phyloP scores from a whole-genome alignment of 2,329 filamentous ascomycete species.

The Cytospora paraplurivora region DNA sequence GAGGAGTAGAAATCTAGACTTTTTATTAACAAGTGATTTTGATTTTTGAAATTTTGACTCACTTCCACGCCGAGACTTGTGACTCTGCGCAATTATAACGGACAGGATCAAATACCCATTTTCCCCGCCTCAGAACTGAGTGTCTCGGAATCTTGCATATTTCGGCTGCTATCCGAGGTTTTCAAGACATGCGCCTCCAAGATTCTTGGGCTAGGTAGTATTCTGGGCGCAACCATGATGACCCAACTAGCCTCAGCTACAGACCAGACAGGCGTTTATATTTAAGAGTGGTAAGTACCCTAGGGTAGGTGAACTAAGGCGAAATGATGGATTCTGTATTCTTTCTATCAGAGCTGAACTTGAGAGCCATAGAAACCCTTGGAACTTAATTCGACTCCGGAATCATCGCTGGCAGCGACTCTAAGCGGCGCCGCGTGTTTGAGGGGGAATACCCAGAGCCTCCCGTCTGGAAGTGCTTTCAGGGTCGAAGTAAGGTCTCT shows the following conservation, averaged over 20 bases:
- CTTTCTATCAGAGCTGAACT: too few relatives aligned
- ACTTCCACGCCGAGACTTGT: too few relatives aligned
- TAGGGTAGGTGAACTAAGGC: too few relatives aligned
- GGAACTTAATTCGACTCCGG: too few relatives aligned
- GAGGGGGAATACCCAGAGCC: conserved; percentile 34
- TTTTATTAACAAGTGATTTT: not conserved
- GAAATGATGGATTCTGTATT: too few relatives aligned
- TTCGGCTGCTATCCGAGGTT: not conserved
- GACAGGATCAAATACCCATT: not conserved
- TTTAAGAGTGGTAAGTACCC: too few relatives aligned
- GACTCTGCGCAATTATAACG: not conserved
- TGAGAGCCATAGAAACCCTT: too few relatives aligned
- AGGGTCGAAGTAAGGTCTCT: conserved; percentile 56
- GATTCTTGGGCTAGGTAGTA: not conserved
- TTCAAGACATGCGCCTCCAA: not conserved
- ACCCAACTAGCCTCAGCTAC: not conserved
- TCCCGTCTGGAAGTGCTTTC: conserved; percentile 49
- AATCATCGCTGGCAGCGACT: not conserved
- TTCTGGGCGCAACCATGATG: not conserved
- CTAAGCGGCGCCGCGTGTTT: not conserved
- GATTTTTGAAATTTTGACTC: too few relatives aligned
- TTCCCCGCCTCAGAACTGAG: not conserved
- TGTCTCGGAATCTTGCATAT: not conserved
- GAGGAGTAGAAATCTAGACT: not conserved
- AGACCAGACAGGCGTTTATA: too few relatives aligned